These are phyloP conservation scores for Nitzschia sp. DNA, from an alignment of 108 stramenopile species.

Conservation along the genomic window DNA sequence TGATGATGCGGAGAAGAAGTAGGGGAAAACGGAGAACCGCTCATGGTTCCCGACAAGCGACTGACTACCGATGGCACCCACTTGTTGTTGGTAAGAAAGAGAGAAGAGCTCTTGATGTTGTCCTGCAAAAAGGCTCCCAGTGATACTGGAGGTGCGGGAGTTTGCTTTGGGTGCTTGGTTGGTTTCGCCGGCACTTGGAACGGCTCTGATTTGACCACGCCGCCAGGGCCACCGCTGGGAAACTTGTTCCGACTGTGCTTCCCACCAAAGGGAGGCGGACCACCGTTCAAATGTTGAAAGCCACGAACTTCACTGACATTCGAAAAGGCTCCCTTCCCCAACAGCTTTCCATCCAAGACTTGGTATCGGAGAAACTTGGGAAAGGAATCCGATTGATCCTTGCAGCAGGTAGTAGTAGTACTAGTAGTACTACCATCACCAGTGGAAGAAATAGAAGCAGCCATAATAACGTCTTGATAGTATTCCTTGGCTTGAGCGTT, in stretches of 20 bases:
- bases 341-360: conserved; percentile 40
- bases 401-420: no score
- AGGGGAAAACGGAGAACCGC: no score
- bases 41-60: not conserved
- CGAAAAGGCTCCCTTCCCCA: conserved; percentile 64
- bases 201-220: not conserved
- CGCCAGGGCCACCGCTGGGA: no score
- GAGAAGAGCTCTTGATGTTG: not conserved
- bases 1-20: no score
- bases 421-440: no score
- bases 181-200: not conserved
- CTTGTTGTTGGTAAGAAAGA: not conserved
- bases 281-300: conserved; percentile 6
- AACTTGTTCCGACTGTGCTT: no score
- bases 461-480: not conserved
- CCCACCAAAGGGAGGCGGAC: not conserved
- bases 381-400: conserved; percentile 6
- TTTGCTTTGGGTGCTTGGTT: not conserved
- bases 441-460: not conserved
- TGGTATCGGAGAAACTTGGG: conserved; percentile 28
- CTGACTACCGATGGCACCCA: not conserved
- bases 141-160: not conserved
- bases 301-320: conserved; percentile 55
- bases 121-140: not conserved
- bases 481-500: not conserved